Base-by-base conservation (phyloP, 805 yeast species). In the Blastobotrys americana region DNA sequence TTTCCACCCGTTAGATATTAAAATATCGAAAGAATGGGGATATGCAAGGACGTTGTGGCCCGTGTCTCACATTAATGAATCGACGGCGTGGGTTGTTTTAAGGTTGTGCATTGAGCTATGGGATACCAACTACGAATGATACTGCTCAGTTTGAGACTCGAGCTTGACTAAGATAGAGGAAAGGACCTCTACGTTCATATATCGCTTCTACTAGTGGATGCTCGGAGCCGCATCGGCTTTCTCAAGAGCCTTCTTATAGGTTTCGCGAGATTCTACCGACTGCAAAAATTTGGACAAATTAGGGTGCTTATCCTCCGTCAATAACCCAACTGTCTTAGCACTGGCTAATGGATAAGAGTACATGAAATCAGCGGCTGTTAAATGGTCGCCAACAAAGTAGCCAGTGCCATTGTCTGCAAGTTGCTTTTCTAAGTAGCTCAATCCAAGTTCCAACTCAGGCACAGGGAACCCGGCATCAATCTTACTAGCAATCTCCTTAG, bases 321-420 rank as follows among this genome's bases (percentile, higher is more conserved):
- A 13, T 8, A 25, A 13, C 13, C 31, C 31, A 25, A 25, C 8
- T 13, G 8, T 25, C 31, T 13, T 25, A 8, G 31, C 31, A 8
- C 31, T 13, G 13, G 31, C 46, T 19, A 67, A 25, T 0, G 81
- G 80, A 61, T 71, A 78, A 0, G 67, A 58, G 51, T 78, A 59
- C 43, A 78, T 69, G 43, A 82, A 70, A 59, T 82, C 90, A 3
- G 84, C 84, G 51, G 77, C 70, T 10, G 79, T 67, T 40, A 79
- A 55, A 42, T 73, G 76, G 49, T 74, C 74, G 37, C 84, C 83
- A 42, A 78, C 84, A 20, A 80, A 63, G 62, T 64, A 82, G 1
- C 81, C 82, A 22, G 61, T 60, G 25, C 64, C 63, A 54, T 72
- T 78, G 42, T 69, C 61, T 39, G 55, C 52, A 34, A 77, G 58